Evolutionary conservation across 371 early-diverging fungal species (phyloP), one percentile per base, ranked within the genome.

Genomic region (Smittium mucronatum): DNA sequence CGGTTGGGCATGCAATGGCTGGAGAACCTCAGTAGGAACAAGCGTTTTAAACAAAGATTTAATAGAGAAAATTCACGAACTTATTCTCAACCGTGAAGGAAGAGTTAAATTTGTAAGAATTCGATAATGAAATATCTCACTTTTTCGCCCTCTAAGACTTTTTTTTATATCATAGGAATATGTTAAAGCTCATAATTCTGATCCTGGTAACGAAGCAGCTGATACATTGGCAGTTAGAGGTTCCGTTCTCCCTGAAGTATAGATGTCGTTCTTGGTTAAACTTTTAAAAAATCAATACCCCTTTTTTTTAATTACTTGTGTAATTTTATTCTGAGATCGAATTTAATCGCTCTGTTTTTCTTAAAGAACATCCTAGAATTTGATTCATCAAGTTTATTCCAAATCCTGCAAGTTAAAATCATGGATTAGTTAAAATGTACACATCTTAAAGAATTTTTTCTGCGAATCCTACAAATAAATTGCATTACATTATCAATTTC

Each of bases 211-310:
- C 36, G 65, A 65, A 65, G 17, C 25, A 34, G 65, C 65, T 34
- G 65, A 65, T 65, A 34, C n/a, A 33, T 34, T 65, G 65, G 65
- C 65, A 25, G 65, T 33, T 33, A 65, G 36, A 31, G 65, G 65
- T 5, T 2, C 32, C 34, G 8, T 15, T 31, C 21, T 47, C 11
- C 47, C 47, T 47, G n/a, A n/a, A n/a, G n/a, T n/a, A n/a, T n/a
- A n/a, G n/a, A n/a, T n/a, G n/a, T n/a, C n/a, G n/a, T n/a, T n/a
- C n/a, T n/a, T n/a, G n/a, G n/a, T n/a, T n/a, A n/a, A n/a, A n/a
- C n/a, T n/a, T n/a, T n/a, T n/a, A n/a, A n/a, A n/a, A n/a, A n/a
- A n/a, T n/a, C n/a, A n/a, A n/a, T n/a, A n/a, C n/a, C n/a, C n/a
- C n/a, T n/a, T n/a, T n/a, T n/a, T n/a, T n/a, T n/a, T n/a, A n/a